Evolutionary conservation across 192 early-diverging fungal species (phyloP).

Genomic region (Backusella circina): DNA sequence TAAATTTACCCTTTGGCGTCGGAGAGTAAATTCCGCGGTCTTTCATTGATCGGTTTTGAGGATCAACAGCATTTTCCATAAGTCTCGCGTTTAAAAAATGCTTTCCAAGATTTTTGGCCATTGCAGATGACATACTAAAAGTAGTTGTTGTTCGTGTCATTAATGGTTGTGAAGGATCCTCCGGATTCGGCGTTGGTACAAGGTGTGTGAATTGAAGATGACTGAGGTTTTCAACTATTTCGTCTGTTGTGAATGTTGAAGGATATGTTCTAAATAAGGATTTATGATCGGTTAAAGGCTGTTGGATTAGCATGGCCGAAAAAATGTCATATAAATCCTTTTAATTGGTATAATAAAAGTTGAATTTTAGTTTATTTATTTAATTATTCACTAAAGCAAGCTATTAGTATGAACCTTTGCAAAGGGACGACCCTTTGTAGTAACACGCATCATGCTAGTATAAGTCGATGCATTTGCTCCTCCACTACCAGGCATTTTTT

Average conservation of each 20-base stretch:
- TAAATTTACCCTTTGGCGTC: constrained; percentile 47
- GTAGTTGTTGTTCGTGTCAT: constrained; percentile 52
- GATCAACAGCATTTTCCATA: constrained; percentile 41
- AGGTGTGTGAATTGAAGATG: constrained; percentile 48
- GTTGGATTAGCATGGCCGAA: constrained; percentile 46
- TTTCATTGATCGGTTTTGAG: constrained; percentile 40
- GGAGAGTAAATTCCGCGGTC: constrained; percentile 41
- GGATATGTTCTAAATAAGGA: constrained; percentile 47
- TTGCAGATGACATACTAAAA: constrained; percentile 50
- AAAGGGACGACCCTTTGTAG: constrained; percentile 48
- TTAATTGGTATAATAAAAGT: background rate
- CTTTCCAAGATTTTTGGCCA: constrained; percentile 46
- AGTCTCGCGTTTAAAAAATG: constrained; percentile 52
- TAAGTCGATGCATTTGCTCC: constrained; percentile 20
- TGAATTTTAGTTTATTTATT: background rate
- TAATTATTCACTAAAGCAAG: background rate
- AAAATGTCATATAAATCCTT: constrained; percentile 56
- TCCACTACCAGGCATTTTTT: background rate
- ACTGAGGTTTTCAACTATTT: constrained; percentile 42
- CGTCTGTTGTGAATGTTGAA: constrained; percentile 52
- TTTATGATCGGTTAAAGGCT: constrained; percentile 47
- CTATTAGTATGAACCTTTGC: constrained; percentile 40
- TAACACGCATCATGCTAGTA: constrained; percentile 47
- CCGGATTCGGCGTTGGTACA: constrained; percentile 41
- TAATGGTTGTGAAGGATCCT: constrained; percentile 39